A percentile compares a stretch with the other conserved stretches of the same genome.
Conservation (phyloP, 2,329 filamentous ascomycete species). For the Xylariaceae sp. region DNA sequence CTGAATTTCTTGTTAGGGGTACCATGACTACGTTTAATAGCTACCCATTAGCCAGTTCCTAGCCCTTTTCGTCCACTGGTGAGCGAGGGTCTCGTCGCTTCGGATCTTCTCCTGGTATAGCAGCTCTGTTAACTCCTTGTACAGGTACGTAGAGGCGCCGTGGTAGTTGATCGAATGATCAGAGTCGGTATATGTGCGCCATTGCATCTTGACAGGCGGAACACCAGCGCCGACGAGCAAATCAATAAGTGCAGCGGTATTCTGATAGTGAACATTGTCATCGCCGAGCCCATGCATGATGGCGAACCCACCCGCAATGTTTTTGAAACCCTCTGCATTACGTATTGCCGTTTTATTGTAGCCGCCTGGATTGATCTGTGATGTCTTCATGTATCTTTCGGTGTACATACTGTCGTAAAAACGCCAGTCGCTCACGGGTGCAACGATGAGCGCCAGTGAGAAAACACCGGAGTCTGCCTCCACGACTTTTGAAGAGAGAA, state of each 20-base stretch:
- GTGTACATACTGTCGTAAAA: conserved; percentile 77
- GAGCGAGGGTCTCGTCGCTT: conserved; percentile 26
- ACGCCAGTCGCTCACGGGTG: conserved; percentile 71
- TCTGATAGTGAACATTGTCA: conserved; percentile 76
- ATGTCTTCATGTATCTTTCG: conserved; percentile 74
- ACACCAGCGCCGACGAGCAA: conserved; percentile 64
- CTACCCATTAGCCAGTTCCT: background rate
- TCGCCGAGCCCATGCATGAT: conserved; percentile 72
- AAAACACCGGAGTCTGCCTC: conserved; percentile 67
- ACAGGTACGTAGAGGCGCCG: conserved; percentile 60
- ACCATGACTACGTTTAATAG: no score
- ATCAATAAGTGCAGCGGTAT: conserved; percentile 66
- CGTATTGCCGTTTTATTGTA: conserved; percentile 67
- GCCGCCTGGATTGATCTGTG: conserved; percentile 59
- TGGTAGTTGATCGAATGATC: conserved; percentile 68
- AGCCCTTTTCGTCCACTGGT: conserved; percentile 39
- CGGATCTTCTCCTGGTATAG: conserved; percentile 64
- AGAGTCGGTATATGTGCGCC: conserved; percentile 69
- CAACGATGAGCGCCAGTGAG: conserved; percentile 66
- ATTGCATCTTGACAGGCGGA: conserved; percentile 65
- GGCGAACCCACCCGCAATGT: conserved; percentile 63
- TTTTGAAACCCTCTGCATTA: conserved; percentile 65
- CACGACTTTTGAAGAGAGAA: conserved; percentile 69
- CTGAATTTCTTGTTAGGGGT: no score
- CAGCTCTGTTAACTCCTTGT: conserved; percentile 65